Base-by-base conservation (phyloP, 176 grass and related monocot genomes). In the Dendrocalamus sinicus region DNA sequence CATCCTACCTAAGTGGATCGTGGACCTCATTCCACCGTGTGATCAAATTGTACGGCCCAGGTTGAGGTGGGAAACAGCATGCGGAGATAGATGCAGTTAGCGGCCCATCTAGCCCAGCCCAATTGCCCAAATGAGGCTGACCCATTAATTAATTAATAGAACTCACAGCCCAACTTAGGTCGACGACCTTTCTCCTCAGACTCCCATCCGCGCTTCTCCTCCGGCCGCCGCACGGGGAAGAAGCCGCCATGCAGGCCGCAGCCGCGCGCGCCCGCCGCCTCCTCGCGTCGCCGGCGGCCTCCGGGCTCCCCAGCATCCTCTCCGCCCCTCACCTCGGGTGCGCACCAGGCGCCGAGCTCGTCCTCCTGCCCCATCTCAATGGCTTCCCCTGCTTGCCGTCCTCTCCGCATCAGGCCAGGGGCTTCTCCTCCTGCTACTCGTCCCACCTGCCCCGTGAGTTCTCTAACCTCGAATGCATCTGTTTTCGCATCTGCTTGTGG, bases 391-490 rank as follows among this genome's bases (percentile, higher is more conserved):
- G 65, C 35, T 54, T 63, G 50, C 58, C 47, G 43, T 75, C 80
- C n/a, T 75, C 85, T 52, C 43, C 70, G 70, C 69, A n/a, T 28
- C 64, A 65, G 40, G 7, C 74, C 7, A 67, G 85, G 71, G 73
- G 75, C 76, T 90, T 89, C 88, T 92, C 89, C 50, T 89, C 75
- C 71, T 70, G n/a, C 28, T 88, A 45, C 13, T 67, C 77, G 37
- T 59, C 39, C 67, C 80, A 4, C 12, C 4, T 62, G 0, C 22
- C 40, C 11, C 53, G 90, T 97, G 51, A 88, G 67, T 63, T 66
- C 17, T 28, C 51, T 63, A 0, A 0, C 11, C 67, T 82, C 6
- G 0, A 46, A 22, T 5, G 19, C 26, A 3, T 6, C 1, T 9
- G 3, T 20, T 28, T 16, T 1, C 0, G 0, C 19, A 5, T 54